Evolutionary conservation across 176 grass and related monocot species (phyloP).

Genomic region (Guadua angustifolia): DNA sequence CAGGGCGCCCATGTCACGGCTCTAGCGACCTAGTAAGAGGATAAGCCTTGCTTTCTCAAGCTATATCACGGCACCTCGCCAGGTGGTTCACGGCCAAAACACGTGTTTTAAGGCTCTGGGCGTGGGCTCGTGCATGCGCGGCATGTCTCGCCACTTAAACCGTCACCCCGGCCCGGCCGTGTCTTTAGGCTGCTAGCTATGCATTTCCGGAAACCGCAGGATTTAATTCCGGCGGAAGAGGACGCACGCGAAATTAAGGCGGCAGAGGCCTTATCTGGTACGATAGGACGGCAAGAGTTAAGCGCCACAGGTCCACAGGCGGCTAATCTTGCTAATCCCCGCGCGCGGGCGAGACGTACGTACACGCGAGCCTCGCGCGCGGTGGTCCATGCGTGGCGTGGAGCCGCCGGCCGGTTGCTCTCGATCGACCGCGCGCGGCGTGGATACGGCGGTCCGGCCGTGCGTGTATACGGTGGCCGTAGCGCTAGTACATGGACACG

Average conservation of each 20-base stretch:
- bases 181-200: no score
- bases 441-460: background rate
- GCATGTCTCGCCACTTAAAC: constrained; percentile 32
- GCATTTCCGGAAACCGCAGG: constrained; percentile 1
- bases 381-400: background rate
- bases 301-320: constrained; percentile 38
- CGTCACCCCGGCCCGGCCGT: background rate
- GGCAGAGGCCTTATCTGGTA: constrained; percentile 42
- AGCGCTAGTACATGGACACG: background rate
- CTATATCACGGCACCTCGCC: background rate
- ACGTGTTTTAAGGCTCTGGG: constrained; percentile 21
- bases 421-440: constrained; percentile 15
- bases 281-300: constrained; percentile 12
- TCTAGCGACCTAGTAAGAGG: background rate
- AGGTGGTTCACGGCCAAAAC: constrained; percentile 28
- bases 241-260: constrained; percentile 1
- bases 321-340: constrained; percentile 30
- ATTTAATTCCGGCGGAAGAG: no score
- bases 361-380: no score
- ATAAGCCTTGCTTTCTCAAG: background rate
- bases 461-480: background rate
- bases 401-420: constrained; percentile 34
- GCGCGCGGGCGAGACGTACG: no score
- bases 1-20: background rate
- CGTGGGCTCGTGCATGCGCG: constrained; percentile 40